phyloP scores from a whole-genome alignment of 2,329 filamentous ascomycete species.

The Dothiorella sarmentorum region DNA sequence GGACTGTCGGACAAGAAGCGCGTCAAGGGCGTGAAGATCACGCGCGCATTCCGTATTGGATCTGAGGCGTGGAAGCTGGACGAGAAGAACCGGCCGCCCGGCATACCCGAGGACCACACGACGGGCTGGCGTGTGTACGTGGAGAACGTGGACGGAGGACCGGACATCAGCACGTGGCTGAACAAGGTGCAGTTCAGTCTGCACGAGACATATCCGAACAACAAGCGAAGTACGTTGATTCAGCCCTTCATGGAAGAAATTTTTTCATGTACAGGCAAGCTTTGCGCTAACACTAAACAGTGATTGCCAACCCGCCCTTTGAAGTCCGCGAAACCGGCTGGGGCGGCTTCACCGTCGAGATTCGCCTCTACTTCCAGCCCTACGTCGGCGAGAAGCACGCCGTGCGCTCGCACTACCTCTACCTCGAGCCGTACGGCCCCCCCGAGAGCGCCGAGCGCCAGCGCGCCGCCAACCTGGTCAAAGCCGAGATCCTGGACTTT shows the following conservation, averaged over 20 bases:
- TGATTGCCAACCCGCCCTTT: constrained; percentile 58
- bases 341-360: constrained; percentile 96
- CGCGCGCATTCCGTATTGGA: constrained; percentile 45
- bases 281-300: background rate
- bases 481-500: constrained; percentile 84
- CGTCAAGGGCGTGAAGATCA: constrained; percentile 45
- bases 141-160: constrained; percentile 78
- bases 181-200: constrained; percentile 98
- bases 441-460: constrained; percentile 63
- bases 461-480: constrained; percentile 55
- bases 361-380: constrained; percentile 89
- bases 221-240: constrained; percentile 63
- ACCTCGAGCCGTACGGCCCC: constrained; percentile 81
- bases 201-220: constrained; percentile 93
- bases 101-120: constrained; percentile 84
- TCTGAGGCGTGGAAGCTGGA: constrained; percentile 55
- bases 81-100: constrained; percentile 58
- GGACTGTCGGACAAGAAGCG: constrained; percentile 54
- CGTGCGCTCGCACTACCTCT: constrained; percentile 89
- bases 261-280: too few species aligned
- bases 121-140: constrained; percentile 97
- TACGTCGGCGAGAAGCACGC: constrained; percentile 90
- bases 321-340: constrained; percentile 90
- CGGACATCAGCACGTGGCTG: constrained; percentile 89
- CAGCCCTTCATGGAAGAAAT: background rate